Evolutionary conservation across 192 early-diverging fungal species (phyloP), one percentile per base, ranked within the genome.

Genomic region (Mortierella alpina): DNA sequence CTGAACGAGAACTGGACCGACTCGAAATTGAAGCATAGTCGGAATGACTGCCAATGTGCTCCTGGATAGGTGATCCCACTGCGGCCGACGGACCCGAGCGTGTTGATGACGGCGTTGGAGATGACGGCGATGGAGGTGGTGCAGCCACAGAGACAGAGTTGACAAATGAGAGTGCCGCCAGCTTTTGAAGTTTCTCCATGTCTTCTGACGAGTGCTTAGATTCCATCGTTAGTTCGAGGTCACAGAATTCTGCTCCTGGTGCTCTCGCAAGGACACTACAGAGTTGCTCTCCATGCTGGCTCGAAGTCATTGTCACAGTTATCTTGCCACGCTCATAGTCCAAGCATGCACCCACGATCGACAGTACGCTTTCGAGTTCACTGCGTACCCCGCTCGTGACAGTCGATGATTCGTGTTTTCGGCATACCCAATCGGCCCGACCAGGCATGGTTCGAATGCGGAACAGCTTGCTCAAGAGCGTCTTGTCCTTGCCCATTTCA

Each of bases 261-360:
- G 54, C 18, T 55, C 18, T 22, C 4, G 44, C 14, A 11, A 61
- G 39, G 17, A 61, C 59, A 45, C 42, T 61, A 15, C 42, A 45
- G 42, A 61, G 10, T 17, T 61, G 59, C 5, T 61, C 42, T 4
- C 41, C 44, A 46, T 46, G 59, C 10, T 7, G 14, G 7, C 12
- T 45, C 18, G 59, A 61, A 3, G 59, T 46, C 40, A 61, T n/a
- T 41, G 59, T 46, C 42, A 45, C 59, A 11, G 15, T 45, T n/a
- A 61, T 61, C 59, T 42, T 61, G 12, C 59, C 59, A 31, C 58
- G 58, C 59, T 45, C 13, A 42, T 61, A 45, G 46, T 61, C 59
- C 59, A 61, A 20, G 13, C 44, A 45, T 46, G 59, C 59, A 15
- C 59, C 59, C 42, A 61, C 59, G 15, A 2, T 61, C n/a, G 59